Base-by-base conservation (phyloP, 106 monocot genomes). In the Narthecium ossifragum region DNA sequence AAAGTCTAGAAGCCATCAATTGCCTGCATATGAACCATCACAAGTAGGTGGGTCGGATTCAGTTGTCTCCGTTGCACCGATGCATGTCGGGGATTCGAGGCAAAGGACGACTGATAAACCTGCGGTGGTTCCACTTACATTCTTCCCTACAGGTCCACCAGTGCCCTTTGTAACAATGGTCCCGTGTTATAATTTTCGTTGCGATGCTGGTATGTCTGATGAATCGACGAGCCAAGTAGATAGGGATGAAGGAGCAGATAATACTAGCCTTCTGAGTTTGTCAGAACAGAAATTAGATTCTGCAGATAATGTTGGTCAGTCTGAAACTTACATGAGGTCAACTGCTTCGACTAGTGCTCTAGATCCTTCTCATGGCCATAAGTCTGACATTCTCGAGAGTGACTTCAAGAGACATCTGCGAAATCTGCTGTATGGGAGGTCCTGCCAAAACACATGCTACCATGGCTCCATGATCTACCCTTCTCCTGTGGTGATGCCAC, bases 351-450 rank as follows among this genome's bases (percentile, higher is more conserved):
- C 45, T 67, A 29, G 49, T 46, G 46, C 59, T 37, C 34, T 26
- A 32, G 79, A 71, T 32, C 51, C 64, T 12, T 55, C 60, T 41
- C 74, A 76, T 38, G 76, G 71, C 34, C 66, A 67, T 20, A 75
- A 81, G 57, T 26, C 70, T 18, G 88, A 93, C 55, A 88, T 93
- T 69, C 65, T 93, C 1, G 76, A 88, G 48, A 72, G 84, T 62
- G 88, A 93, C 61, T 76, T 88, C 55, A 31, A 15, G 41, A 73
- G 84, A 64, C 88, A 93, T 64, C 74, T 55, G 80, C 50, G 74
- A 58, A 93, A 82, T 76, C 67, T 93, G 49, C 64, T 68, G 30
- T 88, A 66, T 69, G 92, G 84, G 22, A 57, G 92, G 31, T 61
- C 59, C n/a, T 88, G 88, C 65, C 92, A 87, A 53, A 69, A 77